These are phyloP conservation scores for Phytophthora boehmeriae DNA, from an alignment of 352 stramenopile genomes.

Conservation along the genomic window DNA sequence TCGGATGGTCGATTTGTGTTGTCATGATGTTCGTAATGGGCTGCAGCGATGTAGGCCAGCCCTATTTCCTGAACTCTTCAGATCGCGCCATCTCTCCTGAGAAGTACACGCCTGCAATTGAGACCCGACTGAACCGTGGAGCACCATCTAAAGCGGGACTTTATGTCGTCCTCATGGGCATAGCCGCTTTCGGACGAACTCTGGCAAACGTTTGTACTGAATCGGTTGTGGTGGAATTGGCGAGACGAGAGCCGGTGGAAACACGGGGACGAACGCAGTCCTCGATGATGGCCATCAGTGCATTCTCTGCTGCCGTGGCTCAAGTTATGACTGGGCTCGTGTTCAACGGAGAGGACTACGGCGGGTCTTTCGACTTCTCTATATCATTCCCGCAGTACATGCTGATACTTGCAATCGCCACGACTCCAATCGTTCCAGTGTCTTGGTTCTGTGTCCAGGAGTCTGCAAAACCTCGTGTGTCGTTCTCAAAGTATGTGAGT, in stretches of 20 bases:
- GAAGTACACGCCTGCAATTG: conserved; percentile 20
- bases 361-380: conserved; percentile 50
- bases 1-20: conserved; percentile 50
- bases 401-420: conserved; percentile 26
- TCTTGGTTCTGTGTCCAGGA: conserved; percentile 31
- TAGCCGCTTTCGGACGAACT: conserved; percentile 67
- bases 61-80: conserved; percentile 39
- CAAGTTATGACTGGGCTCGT: conserved; percentile 29
- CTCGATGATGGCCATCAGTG: conserved; percentile 36
- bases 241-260: conserved; percentile 38
- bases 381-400: conserved; percentile 47
- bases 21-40: conserved; percentile 44
- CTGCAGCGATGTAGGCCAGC: conserved; percentile 23
- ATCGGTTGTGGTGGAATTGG: conserved; percentile 42
- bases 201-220: conserved; percentile 70
- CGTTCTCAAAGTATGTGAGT: conserved; percentile 19
- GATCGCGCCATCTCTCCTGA: conserved; percentile 17
- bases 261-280: conserved; percentile 35
- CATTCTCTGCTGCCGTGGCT: conserved; percentile 20
- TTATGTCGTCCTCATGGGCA: conserved; percentile 65
- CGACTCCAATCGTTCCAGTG: conserved; percentile 13
- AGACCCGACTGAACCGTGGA: conserved; percentile 26
- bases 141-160: conserved; percentile 32
- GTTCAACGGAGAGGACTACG: conserved; percentile 59
- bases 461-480: not conserved